Evolutionary conservation across 768 basidiomycete genomes (phyloP).

Genomic region (Sporobolomyces pararoseus): DNA sequence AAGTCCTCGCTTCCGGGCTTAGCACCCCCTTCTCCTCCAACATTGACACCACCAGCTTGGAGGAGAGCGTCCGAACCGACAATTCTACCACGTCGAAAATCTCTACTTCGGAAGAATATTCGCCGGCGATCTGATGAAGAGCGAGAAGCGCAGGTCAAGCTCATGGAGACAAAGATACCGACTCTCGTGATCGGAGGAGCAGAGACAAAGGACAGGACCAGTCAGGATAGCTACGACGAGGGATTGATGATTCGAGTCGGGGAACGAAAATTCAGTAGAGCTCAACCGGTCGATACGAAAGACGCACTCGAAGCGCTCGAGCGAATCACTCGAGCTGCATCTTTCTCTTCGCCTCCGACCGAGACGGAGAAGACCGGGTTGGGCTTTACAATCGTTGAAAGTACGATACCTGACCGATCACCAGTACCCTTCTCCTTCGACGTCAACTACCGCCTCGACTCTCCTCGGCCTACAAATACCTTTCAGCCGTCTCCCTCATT

Average conservation of each 20-base stretch:
- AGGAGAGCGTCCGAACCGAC: neutral
- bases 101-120: neutral
- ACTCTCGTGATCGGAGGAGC: neutral
- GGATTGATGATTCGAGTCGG: constrained; percentile 19
- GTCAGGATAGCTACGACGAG: constrained; percentile 10
- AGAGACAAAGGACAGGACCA: neutral
- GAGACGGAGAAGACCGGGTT: neutral
- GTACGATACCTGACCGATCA: neutral
- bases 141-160: neutral
- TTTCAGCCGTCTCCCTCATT: neutral
- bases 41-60: neutral
- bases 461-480: neutral
- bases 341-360: neutral
- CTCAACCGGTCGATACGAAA: constrained; percentile 19
- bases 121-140: constrained; percentile 2
- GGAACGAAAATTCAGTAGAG: constrained; percentile 22
- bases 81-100: neutral
- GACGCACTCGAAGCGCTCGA: constrained; percentile 17
- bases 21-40: neutral
- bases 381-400: neutral
- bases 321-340: constrained; percentile 3
- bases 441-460: constrained; percentile 8
- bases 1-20: neutral
- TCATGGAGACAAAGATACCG: neutral
- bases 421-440: neutral